Conservation (phyloP, 192 early-diverging fungal species). For the Pilaira anomala region DNA sequence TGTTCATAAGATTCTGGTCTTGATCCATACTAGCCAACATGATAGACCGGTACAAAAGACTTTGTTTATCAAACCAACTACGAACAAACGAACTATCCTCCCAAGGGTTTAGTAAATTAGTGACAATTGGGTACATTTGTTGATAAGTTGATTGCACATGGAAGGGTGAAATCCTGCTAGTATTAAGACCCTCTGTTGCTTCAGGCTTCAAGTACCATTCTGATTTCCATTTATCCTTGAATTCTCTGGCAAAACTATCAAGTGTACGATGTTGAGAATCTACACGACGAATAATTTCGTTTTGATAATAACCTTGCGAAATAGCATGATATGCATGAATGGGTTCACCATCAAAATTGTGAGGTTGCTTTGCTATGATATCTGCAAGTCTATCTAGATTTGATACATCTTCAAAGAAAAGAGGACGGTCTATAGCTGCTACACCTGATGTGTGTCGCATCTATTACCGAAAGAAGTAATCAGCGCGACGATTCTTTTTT, state of each 20-base stretch:
- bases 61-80: not conserved
- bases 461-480: not conserved
- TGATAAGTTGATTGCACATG: not conserved
- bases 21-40: not conserved
- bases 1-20: not conserved
- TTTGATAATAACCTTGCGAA: conserved; percentile 68
- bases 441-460: conserved; percentile 66
- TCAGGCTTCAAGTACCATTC: conserved; percentile 53
- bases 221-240: conserved; percentile 47
- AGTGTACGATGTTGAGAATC: conserved; percentile 59
- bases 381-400: conserved; percentile 52
- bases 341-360: conserved; percentile 57
- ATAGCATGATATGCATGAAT: conserved; percentile 59
- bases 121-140: not conserved
- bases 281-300: conserved; percentile 66
- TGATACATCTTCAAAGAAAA: conserved; percentile 41
- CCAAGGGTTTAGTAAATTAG: not conserved
- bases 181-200: not conserved
- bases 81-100: not conserved
- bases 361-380: conserved; percentile 54
- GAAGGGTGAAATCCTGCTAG: conserved; percentile 21
- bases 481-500: no score
- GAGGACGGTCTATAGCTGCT: conserved; percentile 50
- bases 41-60: no score
- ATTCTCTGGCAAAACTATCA: conserved; percentile 58